Evolutionary conservation across 192 early-diverging fungal genomes (phyloP), one percentile per base, ranked within the genome.

Genomic region (Coemansia sp.): DNA sequence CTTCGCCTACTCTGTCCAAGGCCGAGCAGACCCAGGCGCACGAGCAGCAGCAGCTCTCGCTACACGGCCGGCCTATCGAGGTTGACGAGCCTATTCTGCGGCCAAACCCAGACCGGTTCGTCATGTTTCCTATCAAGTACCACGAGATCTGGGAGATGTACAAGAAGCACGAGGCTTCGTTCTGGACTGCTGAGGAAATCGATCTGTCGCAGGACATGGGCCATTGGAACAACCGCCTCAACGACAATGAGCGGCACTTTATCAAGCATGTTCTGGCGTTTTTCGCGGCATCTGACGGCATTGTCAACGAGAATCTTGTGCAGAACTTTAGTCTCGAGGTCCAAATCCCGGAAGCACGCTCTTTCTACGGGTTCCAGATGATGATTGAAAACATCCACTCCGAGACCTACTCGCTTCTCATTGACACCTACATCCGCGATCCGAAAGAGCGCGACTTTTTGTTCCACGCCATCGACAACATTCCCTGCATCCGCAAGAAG

Each of bases 321-420:
- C 87, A 92, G 74, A 88, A 94, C 61, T 97, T 97, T 74, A 91
- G 87, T 63, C 90, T 88, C 55, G 94, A 97, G 74, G 91, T 97
- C 41, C 92, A 96, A 83, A 93, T 98, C 68, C 91, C 94, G 37
- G 95, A 96, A 79, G 95, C 94, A 21, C 86, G 91, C 58, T 94
- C 92, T 78, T 98, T 98, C 67, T 96, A 96, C 73, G 94, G 93
- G 15, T 98, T 98, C 87, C 95, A 98, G 85, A 95, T 97, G 83
- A 95, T 94, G 94, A 98, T 98, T 63, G 95, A 98, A 80, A 96
- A 96, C 85, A 94, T 97, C 62, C 95, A 97, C 83, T 85, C 88
- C 19, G 95, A 97, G 84, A 97, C 93, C 74, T 97, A 97, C 86
- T 94, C 91, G 45, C 87, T 98, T 13, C 82, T 98, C 40, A 98